Conservation (phyloP, 768 basidiomycete genomes). For the Lactarius quietus region DNA sequence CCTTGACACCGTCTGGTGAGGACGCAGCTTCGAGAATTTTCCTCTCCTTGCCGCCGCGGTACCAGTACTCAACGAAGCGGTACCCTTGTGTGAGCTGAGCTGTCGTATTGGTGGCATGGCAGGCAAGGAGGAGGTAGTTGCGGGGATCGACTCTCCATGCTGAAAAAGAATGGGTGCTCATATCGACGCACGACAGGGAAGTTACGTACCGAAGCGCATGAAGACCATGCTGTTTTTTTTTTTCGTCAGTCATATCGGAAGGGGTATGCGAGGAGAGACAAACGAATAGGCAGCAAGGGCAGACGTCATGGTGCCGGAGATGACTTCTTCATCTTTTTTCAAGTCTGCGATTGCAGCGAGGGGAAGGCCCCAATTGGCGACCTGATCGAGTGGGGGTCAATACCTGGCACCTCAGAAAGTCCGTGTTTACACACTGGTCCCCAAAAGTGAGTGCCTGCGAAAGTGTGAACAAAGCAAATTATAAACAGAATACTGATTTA, state of each 20-base stretch:
- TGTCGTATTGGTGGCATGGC: constrained; percentile 87
- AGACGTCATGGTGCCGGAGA: constrained; percentile 95
- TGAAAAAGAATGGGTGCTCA: constrained; percentile 31
- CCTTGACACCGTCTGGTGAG: constrained; percentile 30
- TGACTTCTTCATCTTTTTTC: constrained; percentile 91
- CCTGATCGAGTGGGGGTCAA: constrained; percentile 43
- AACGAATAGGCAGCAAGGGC: constrained; percentile 91
- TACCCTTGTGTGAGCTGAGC: constrained; percentile 81
- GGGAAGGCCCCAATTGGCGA: constrained; percentile 98
- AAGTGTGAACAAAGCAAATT: constrained; percentile 24
- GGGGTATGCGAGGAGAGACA: constrained; percentile 36
- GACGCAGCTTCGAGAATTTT: constrained; percentile 33
- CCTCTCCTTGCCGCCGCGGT: constrained; percentile 81
- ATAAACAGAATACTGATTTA: neutral
- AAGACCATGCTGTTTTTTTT: constrained; percentile 74
- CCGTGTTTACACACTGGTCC: constrained; percentile 73
- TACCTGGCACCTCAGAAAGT: neutral
- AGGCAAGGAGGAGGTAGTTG: constrained; percentile 93
- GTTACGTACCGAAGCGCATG: constrained; percentile 83
- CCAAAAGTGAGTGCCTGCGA: constrained; percentile 93
- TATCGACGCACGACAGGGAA: neutral
- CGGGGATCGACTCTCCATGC: constrained; percentile 96
- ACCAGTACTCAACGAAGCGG: constrained; percentile 89
- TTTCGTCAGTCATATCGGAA: constrained; percentile 8
- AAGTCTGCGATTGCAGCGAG: constrained; percentile 90